Percentiles rank a stretch among this genome's conserved stretches.
These are phyloP conservation scores for Helotiales sp. DNA, from an alignment of 2,329 filamentous ascomycete genomes.

Conservation along the genomic window DNA sequence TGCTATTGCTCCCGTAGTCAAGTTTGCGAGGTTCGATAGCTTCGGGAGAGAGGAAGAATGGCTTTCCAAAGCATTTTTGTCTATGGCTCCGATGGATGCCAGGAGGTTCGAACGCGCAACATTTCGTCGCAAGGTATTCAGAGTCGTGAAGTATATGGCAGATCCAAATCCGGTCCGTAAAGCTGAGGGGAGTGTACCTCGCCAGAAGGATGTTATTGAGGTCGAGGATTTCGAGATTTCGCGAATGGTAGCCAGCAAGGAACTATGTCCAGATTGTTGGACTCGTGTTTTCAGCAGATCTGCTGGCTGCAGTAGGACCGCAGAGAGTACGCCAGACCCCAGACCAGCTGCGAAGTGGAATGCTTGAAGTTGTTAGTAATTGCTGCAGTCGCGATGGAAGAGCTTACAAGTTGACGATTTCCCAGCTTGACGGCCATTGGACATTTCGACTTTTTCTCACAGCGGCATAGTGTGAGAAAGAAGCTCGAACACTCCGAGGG, in stretches of 20 bases:
- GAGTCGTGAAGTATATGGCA: slow-evolving; percentile 87
- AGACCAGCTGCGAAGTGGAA: slow-evolving; percentile 91
- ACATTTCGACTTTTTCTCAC: slow-evolving; percentile 41
- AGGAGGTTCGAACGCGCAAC: slow-evolving; percentile 50
- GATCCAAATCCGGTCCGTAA: slow-evolving; percentile 90
- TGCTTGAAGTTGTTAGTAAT: slow-evolving; percentile 43
- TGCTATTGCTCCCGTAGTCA: slow-evolving; percentile 80
- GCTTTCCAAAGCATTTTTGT: slow-evolving; percentile 20
- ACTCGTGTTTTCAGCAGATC: slow-evolving; percentile 96
- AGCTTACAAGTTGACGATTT: slow-evolving; percentile 50
- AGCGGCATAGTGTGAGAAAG: slow-evolving; percentile 21
- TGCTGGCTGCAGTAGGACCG: slow-evolving; percentile 88
- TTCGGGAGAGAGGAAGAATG: slow-evolving; percentile 75
- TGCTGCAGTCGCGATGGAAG: neutral
- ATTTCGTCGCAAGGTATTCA: slow-evolving; percentile 79
- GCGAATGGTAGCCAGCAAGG: slow-evolving; percentile 68
- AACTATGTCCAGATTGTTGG: slow-evolving; percentile 76
- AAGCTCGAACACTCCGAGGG: neutral
- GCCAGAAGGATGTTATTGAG: slow-evolving; percentile 75
- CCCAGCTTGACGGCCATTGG: slow-evolving; percentile 48
- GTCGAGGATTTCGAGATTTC: slow-evolving; percentile 66
- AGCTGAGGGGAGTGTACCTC: slow-evolving; percentile 89
- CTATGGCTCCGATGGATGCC: slow-evolving; percentile 31
- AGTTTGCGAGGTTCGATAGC: slow-evolving; percentile 80
- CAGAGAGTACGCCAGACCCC: slow-evolving; percentile 81